phyloP scores from a whole-genome alignment of 2,329 filamentous ascomycete species.

The Blastomyces parvus region DNA sequence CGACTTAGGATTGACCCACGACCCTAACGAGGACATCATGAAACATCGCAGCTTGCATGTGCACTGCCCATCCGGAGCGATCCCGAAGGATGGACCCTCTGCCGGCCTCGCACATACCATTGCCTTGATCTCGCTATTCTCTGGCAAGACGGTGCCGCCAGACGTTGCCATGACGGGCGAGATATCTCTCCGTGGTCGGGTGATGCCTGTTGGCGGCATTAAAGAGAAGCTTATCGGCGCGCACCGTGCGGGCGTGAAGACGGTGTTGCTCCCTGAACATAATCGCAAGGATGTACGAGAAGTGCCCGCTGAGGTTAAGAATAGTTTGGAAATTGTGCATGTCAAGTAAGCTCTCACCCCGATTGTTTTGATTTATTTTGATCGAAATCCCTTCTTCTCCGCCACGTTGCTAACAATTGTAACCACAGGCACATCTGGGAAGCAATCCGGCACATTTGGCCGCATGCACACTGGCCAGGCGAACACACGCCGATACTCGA shows the following conservation, averaged over 20 bases:
- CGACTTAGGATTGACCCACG: slow-evolving; percentile 72
- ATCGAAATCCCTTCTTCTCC: slow-evolving; percentile 5
- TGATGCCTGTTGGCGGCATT: slow-evolving; percentile 92
- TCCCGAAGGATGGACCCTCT: slow-evolving; percentile 78
- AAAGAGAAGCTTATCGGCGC: slow-evolving; percentile 98
- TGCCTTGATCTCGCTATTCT: slow-evolving; percentile 83
- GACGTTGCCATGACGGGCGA: slow-evolving; percentile 90
- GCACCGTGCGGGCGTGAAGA: slow-evolving; percentile 85
- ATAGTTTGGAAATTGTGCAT: slow-evolving; percentile 78
- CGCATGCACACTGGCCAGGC: slow-evolving; percentile 73
- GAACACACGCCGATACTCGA: slow-evolving; percentile 63
- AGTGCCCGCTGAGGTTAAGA: slow-evolving; percentile 77
- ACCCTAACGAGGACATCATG: slow-evolving; percentile 86
- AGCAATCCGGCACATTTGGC: slow-evolving; percentile 84
- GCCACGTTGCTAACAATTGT: slow-evolving; percentile 8
- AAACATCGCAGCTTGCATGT: slow-evolving; percentile 89
- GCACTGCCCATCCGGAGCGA: slow-evolving; percentile 87
- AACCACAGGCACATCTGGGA: slow-evolving; percentile 76
- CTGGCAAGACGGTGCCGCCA: slow-evolving; percentile 73
- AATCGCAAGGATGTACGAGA: slow-evolving; percentile 92
- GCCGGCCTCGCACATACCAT: slow-evolving; percentile 92
- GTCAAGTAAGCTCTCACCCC: slow-evolving; percentile 57
- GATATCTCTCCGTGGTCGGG: slow-evolving; percentile 70
- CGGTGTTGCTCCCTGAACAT: slow-evolving; percentile 74
- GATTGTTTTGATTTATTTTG: background rate